Percentiles rank a stretch among this genome's conserved stretches.
phyloP scores from a whole-genome alignment of 345 rosid species.

The Salix exigua region DNA sequence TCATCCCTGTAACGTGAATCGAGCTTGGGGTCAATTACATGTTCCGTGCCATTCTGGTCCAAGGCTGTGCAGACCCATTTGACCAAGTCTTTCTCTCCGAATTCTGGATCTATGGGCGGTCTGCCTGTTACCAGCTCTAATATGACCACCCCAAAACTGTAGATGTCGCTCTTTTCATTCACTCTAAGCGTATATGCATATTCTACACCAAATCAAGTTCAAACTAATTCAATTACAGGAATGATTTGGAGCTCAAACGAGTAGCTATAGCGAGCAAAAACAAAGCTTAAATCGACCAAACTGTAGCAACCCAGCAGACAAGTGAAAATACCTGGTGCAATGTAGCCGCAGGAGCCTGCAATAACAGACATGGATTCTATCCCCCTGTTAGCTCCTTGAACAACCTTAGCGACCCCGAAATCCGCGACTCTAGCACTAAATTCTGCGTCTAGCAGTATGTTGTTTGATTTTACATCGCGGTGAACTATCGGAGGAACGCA shows the following conservation, averaged over 20 bases:
- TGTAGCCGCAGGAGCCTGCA: slow-evolving; percentile 88
- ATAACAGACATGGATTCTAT: slow-evolving; percentile 75
- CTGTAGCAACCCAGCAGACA: not conserved
- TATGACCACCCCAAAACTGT: slow-evolving; percentile 85
- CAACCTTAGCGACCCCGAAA: slow-evolving; percentile 86
- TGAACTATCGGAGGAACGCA: slow-evolving; percentile 90
- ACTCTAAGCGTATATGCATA: slow-evolving; percentile 83
- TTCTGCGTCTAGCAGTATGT: slow-evolving; percentile 67
- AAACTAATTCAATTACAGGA: not conserved
- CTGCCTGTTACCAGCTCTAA: slow-evolving; percentile 79
- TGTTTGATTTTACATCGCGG: slow-evolving; percentile 87
- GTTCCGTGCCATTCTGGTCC: slow-evolving; percentile 47
- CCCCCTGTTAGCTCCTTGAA: slow-evolving; percentile 39
- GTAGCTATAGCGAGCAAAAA: not conserved
- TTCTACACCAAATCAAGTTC: slow-evolving; percentile 40
- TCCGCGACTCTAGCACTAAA: slow-evolving; percentile 80
- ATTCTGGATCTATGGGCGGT: slow-evolving; percentile 58
- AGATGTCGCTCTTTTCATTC: slow-evolving; percentile 91
- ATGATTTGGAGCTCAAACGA: not conserved
- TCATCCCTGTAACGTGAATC: slow-evolving; percentile 47
- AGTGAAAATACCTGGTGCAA: slow-evolving; percentile 75
- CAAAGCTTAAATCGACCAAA: not conserved
- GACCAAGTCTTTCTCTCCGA: slow-evolving; percentile 76
- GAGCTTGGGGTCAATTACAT: slow-evolving; percentile 62
- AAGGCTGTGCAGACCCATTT: slow-evolving; percentile 62